phyloP scores from a whole-genome alignment of 805 yeast species.

The Cyberlindnera galapagoensis region DNA sequence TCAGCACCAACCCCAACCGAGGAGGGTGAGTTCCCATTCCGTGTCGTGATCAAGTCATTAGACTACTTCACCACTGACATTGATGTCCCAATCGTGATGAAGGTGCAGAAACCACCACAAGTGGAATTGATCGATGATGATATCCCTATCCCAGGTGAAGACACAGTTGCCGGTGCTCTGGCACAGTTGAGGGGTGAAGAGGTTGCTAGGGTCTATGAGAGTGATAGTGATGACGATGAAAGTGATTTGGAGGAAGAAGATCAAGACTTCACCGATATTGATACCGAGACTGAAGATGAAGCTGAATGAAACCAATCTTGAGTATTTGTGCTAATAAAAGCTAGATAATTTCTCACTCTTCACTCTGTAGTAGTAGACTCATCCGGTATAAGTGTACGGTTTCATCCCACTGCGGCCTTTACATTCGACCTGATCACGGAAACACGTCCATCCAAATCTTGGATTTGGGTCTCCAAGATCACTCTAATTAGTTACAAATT shows the following conservation, averaged over 20 bases:
- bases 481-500: too few species aligned
- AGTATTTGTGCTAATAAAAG: too few species aligned
- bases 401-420: too few species aligned
- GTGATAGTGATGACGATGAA: slow-evolving; percentile 36
- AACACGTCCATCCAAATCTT: too few species aligned
- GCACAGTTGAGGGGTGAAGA: slow-evolving; percentile 61
- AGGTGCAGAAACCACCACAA: slow-evolving; percentile 50
- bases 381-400: too few species aligned
- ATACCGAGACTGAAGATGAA: slow-evolving; percentile 62
- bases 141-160: slow-evolving; percentile 69
- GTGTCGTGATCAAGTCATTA: slow-evolving; percentile 62
- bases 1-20: slow-evolving; percentile 73
- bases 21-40: slow-evolving; percentile 59
- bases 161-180: slow-evolving; percentile 67
- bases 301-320: slow-evolving; percentile 30
- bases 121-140: slow-evolving; percentile 45
- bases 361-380: too few species aligned
- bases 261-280: slow-evolving; percentile 43
- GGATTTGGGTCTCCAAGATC: too few species aligned
- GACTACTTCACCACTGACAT: slow-evolving; percentile 81
- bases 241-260: slow-evolving; percentile 39
- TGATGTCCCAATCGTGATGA: slow-evolving; percentile 62
- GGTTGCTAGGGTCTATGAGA: slow-evolving; percentile 39
- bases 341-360: too few species aligned
- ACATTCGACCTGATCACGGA: too few species aligned